Evolutionary conservation across 345 rosid species (phyloP), one percentile per base, ranked within the genome.

Genomic region (Populus tremula): DNA sequence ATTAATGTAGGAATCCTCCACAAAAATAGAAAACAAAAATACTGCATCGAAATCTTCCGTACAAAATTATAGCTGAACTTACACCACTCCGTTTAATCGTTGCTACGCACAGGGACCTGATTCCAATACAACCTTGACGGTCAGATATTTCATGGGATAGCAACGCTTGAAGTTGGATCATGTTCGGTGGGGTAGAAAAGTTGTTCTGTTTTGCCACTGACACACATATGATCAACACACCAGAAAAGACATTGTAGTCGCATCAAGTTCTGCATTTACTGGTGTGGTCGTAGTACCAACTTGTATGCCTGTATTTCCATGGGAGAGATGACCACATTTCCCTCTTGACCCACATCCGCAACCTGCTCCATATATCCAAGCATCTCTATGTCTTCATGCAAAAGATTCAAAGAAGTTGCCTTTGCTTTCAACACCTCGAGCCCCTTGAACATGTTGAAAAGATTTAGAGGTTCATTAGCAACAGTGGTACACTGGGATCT

Each of bases 271-370:
- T n/a, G 63, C 35, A 50, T 49, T 86, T 77, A 86, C 74, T 80
- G 77, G 62, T 81, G 74, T 31, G 95, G 90, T 83, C 85, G 86
- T 76, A 96, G 73, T 71, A 91, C 97, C 83, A 96, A 85, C 87
- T 92, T 96, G 89, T 92, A 96, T 33, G 99, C 94, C 80, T 90
- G 95, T 82, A 96, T 85, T 86, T 96, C 99, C 99, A 94, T 96
- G 65, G 98, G 97, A 71, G 94, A 82, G 64, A 96, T 91, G 74
- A 68, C 29, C 27, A 91, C 81, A 70, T 61, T 88, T 70, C 97
- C 98, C 29, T 93, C 94, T 49, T 77, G 89, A 79, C 90, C 77
- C 47, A 79, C 82, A 78, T 90, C 93, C 43, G 81, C 82, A 14
- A 78, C 53, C 87, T 87, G 91, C 69, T 91, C 97, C 2, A 78